phyloP scores from a whole-genome alignment of 2,329 filamentous ascomycete species.

The Alternaria consortialis region DNA sequence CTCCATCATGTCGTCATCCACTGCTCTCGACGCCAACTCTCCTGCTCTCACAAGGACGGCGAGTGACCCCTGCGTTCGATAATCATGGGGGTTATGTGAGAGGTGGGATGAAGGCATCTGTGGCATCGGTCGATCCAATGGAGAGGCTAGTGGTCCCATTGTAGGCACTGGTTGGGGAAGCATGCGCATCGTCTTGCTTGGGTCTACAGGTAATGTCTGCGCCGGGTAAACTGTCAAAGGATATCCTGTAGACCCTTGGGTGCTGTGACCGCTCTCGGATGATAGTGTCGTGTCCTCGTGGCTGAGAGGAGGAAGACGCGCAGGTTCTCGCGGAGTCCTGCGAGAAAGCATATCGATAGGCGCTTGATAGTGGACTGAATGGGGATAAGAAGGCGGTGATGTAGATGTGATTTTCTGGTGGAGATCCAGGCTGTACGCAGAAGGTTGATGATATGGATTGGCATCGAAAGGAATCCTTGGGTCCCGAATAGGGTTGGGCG shows the following conservation, averaged over 20 bases:
- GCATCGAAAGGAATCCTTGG: slow-evolving; percentile 30
- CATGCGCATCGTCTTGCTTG: slow-evolving; percentile 45
- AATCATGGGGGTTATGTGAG: slow-evolving; percentile 36
- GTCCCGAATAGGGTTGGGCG: slow-evolving; percentile 32
- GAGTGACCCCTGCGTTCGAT: slow-evolving; percentile 45
- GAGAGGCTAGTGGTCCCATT: slow-evolving; percentile 38
- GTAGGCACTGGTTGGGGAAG: slow-evolving; percentile 51
- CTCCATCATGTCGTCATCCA: slow-evolving; percentile 40
- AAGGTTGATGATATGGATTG: slow-evolving; percentile 26
- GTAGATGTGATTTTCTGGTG: slow-evolving; percentile 28
- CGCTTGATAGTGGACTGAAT: slow-evolving; percentile 32
- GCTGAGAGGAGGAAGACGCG: slow-evolving; percentile 45
- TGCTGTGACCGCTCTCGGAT: slow-evolving; percentile 48
- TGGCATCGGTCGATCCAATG: slow-evolving; percentile 40
- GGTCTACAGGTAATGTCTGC: slow-evolving; percentile 37
- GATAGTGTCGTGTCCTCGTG: slow-evolving; percentile 53
- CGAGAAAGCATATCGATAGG: slow-evolving; percentile 44
- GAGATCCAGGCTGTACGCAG: slow-evolving; percentile 28
- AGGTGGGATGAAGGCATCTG: slow-evolving; percentile 24
- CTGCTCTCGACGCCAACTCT: slow-evolving; percentile 47
- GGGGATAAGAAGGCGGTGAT: slow-evolving; percentile 29
- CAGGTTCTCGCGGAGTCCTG: slow-evolving; percentile 40
- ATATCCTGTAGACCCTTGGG: slow-evolving; percentile 29
- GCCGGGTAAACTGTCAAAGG: slow-evolving; percentile 18
- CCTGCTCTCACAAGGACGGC: slow-evolving; percentile 51